phyloP scores from a whole-genome alignment of 352 stramenopile species.

The Globisporangium cederbergense region DNA sequence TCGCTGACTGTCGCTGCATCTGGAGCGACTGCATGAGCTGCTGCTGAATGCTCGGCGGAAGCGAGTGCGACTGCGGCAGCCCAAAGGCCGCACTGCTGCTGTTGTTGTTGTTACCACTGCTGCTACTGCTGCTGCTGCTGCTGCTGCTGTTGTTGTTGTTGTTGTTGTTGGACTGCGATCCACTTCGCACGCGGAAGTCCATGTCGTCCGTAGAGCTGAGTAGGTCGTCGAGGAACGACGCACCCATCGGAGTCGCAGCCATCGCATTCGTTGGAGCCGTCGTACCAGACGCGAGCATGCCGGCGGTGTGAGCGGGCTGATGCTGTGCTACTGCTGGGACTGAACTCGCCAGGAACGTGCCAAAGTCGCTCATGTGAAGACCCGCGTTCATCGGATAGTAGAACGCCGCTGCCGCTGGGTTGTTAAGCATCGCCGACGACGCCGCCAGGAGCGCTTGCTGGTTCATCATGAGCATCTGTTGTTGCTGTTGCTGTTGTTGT shows the following conservation, averaged over 20 bases:
- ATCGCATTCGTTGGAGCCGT: neutral
- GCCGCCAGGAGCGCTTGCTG: conserved; percentile 9
- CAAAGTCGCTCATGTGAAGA: conserved; percentile 26
- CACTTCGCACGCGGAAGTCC: conserved; percentile 4
- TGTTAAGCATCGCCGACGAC: conserved; percentile 2
- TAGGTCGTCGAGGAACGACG: conserved; percentile 44
- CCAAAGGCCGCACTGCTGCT: neutral
- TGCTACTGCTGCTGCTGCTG: no score
- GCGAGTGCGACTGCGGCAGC: conserved; percentile 4
- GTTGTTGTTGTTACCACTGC: neutral
- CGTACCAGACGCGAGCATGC: neutral
- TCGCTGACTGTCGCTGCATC: conserved; percentile 5
- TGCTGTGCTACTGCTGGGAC: neutral
- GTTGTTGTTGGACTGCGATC: conserved; percentile 9
- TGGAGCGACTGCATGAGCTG: conserved; percentile 8
- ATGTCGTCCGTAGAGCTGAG: conserved; percentile 26
- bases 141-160: conserved; percentile 2
- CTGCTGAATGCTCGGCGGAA: conserved; percentile 13
- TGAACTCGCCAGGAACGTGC: conserved; percentile 25
- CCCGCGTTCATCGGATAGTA: conserved; percentile 10
- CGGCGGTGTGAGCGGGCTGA: neutral
- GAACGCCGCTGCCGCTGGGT: neutral
- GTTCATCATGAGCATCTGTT: neutral
- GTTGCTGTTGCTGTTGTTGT: neutral
- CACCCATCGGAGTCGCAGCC: neutral